These are phyloP conservation scores for Parietaria judaica DNA, from an alignment of 306 rosid genomes.

Conservation along the genomic window DNA sequence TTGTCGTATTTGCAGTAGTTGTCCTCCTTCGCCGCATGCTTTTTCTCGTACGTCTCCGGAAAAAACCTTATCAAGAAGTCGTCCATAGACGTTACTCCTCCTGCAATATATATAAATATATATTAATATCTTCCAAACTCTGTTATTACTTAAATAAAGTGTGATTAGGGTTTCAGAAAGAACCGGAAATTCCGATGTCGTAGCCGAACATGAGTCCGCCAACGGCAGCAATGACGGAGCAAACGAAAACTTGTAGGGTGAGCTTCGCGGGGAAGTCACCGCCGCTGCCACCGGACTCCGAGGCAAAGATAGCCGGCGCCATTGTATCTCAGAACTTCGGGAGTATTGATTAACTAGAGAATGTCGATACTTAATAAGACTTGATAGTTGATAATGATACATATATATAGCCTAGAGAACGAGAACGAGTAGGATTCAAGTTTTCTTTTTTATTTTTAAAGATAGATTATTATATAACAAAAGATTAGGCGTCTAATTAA, in stretches of 20 bases:
- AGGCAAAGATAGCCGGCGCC: constrained; percentile 6
- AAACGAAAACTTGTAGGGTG: constrained; percentile 19
- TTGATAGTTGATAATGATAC: too few relatives aligned
- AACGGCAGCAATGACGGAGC: constrained; percentile 21
- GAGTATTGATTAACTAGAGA: too few relatives aligned
- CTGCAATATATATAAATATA: background rate
- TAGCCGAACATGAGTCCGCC: too few relatives aligned
- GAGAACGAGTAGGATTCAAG: too few relatives aligned
- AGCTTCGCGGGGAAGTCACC: constrained; percentile 20
- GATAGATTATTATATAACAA: too few relatives aligned
- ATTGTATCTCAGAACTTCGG: background rate
- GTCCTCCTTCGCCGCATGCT: constrained; percentile 16
- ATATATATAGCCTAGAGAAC: too few relatives aligned
- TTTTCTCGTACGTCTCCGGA: constrained; percentile 15
- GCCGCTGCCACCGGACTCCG: constrained; percentile 4
- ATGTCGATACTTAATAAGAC: too few relatives aligned
- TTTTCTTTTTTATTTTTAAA: too few relatives aligned
- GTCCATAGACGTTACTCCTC: background rate
- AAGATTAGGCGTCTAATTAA: too few relatives aligned
- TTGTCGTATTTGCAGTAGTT: background rate
- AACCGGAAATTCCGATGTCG: constrained; percentile 19
- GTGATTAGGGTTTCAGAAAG: background rate
- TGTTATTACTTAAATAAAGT: background rate
- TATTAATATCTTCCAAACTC: background rate
- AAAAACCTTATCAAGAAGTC: constrained; percentile 10